Conservation (phyloP, 305 asterid species). For the Fraxinus velutina region DNA sequence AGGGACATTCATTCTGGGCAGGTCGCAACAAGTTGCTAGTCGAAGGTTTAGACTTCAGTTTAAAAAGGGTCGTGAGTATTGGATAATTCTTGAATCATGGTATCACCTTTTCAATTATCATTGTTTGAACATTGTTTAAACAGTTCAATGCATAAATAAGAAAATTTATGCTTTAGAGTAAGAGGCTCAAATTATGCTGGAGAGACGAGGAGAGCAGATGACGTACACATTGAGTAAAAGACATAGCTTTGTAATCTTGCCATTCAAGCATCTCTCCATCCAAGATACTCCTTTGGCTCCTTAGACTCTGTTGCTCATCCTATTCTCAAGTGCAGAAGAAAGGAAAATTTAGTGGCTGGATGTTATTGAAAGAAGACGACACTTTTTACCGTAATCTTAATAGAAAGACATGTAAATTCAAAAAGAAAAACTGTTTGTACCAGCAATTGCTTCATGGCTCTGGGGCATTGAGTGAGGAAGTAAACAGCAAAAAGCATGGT, state of each 20-base stretch:
- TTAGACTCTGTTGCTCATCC: slow-evolving; percentile 73
- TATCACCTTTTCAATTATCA: background rate
- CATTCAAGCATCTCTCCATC: slow-evolving; percentile 58
- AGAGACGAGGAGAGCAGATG: background rate
- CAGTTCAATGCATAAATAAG: background rate
- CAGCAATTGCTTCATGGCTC: slow-evolving; percentile 69
- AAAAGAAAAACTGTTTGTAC: slow-evolving; percentile 33
- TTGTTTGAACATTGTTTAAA: background rate
- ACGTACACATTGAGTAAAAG: slow-evolving; percentile 83
- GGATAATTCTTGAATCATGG: background rate
- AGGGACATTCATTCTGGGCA: background rate
- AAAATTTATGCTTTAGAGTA: background rate
- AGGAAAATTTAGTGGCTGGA: slow-evolving; percentile 2
- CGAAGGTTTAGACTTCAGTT: background rate
- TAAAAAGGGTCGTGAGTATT: background rate
- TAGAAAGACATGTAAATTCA: background rate
- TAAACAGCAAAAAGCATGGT: slow-evolving; percentile 86
- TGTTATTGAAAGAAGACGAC: background rate
- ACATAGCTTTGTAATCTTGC: slow-evolving; percentile 81
- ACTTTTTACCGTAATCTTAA: background rate
- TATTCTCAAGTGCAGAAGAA: slow-evolving; percentile 23
- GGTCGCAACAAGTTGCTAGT: background rate
- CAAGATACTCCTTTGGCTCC: slow-evolving; percentile 28
- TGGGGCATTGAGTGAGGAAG: slow-evolving; percentile 75
- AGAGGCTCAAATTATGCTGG: background rate